Evolutionary conservation across 371 early-diverging fungal species (phyloP).

Genomic region (Mortierella sp.): DNA sequence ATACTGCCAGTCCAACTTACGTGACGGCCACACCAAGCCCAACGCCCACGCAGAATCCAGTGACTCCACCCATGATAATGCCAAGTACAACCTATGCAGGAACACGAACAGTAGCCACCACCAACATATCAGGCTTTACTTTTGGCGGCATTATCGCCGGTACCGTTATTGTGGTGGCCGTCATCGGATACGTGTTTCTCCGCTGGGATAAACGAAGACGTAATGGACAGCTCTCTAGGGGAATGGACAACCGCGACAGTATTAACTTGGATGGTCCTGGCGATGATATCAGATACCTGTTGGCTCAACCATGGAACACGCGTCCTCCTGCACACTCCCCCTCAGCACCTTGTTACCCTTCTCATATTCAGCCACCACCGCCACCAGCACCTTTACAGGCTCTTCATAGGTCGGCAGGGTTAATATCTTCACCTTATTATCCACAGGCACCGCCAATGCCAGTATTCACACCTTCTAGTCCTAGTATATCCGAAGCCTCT

Average conservation of each 20-base stretch:
- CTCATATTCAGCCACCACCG: not conserved
- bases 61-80: too few species aligned
- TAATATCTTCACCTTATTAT: not conserved
- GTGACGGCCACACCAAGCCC: too few species aligned
- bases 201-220: too few species aligned
- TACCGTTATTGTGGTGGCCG: too few species aligned
- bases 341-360: not conserved
- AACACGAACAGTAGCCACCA: too few species aligned
- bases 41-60: too few species aligned
- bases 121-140: too few species aligned
- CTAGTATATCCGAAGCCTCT: not conserved
- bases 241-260: not conserved
- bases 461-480: not conserved
- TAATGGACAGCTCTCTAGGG: too few species aligned
- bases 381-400: not conserved
- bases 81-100: too few species aligned
- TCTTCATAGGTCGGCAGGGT: not conserved
- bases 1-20: too few species aligned
- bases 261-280: not conserved
- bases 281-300: not conserved
- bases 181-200: too few species aligned
- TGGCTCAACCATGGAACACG: not conserved
- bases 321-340: not conserved
- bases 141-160: too few species aligned
- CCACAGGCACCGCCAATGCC: not conserved